Evolutionary conservation across 1,139 yeast genomes (phyloP), one percentile per base, ranked within the genome.

Genomic region (Hansenula anomala): DNA sequence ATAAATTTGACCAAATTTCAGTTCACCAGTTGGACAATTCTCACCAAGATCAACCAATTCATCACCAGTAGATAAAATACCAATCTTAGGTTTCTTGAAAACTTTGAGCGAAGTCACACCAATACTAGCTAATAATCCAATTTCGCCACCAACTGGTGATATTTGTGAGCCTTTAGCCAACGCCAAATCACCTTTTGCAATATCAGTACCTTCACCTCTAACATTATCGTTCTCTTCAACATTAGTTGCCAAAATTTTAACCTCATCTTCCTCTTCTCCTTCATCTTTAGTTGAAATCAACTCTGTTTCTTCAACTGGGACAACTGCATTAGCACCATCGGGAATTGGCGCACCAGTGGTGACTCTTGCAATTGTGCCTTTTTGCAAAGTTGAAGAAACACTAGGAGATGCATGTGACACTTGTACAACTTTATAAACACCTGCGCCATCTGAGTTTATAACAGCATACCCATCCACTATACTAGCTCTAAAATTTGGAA

Each of bases 301-400:
- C 13, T 44, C 47, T 0, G 78, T 72, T 43, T 71, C 75, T 47
- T 73, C 78, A 2, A 73, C 78, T 54, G 73, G 71, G 11, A 73
- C 65, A n/a, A 73, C 74, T 0, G 77, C 73, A 25, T 67, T 64
- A 0, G 76, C 67, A 1, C 76, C 77, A 5, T 54, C 54, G 0
- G 78, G 78, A 2, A 73, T 58, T 1, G 77, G 76, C 0, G 78
- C 78, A 6, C 78, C 78, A 0, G 78, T 73, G 2, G 78, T 73
- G 29, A 73, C 61, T 35, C 78, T 55, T 1, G 69, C 64, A 33
- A 71, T 62, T 4, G 59, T 45, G 2, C 71, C 70, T 1, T 57
- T 38, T 3, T 31, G n/a, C 20, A 61, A 38, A 1, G 18, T 20
- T 9, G 30, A 25, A 9, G 14, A 30, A 6, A 48, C 54, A 6